These are phyloP conservation scores for Trametes polyzona DNA, from an alignment of 1,284 basidiomycete species.

Conservation along the genomic window DNA sequence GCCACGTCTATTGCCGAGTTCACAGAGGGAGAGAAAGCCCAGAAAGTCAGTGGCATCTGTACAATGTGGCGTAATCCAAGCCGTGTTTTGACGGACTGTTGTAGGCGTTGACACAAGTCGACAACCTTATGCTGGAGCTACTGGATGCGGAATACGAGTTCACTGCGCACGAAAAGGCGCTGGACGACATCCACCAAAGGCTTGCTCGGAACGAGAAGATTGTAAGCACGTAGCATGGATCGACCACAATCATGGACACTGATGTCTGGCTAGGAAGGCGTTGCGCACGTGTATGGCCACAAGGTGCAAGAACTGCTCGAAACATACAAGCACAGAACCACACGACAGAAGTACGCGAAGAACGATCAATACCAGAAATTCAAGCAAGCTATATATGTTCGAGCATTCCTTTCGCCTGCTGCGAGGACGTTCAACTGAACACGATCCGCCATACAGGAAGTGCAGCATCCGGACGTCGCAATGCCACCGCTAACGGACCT, in stretches of 20 bases:
- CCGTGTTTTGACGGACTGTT: conserved; percentile 3
- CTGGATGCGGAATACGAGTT: conserved; percentile 69
- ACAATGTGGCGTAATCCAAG: not conserved
- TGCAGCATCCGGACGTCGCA: conserved; percentile 61
- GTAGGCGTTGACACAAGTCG: conserved; percentile 62
- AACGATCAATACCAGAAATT: conserved; percentile 65
- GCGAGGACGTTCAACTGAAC: not conserved
- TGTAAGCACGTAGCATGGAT: conserved; percentile 45
- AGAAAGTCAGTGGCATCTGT: conserved; percentile 45
- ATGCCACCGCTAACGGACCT: conserved; percentile 81
- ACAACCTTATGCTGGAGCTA: conserved; percentile 64
- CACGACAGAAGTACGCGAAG: conserved; percentile 76
- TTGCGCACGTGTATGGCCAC: conserved; percentile 49
- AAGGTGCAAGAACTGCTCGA: conserved; percentile 46
- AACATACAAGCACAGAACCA: conserved; percentile 61
- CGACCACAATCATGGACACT: conserved; percentile 14
- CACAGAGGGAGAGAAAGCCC: conserved; percentile 54
- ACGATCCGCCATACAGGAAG: conserved; percentile 53
- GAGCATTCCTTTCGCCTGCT: conserved; percentile 28
- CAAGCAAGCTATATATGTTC: conserved; percentile 69
- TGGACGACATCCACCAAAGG: conserved; percentile 60
- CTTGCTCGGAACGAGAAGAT: conserved; percentile 58
- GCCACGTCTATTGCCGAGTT: conserved; percentile 66
- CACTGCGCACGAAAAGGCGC: conserved; percentile 52
- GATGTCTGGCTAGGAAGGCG: conserved; percentile 45